Conservation (phyloP, 1,284 basidiomycete genomes). For the Meira nashicola region DNA sequence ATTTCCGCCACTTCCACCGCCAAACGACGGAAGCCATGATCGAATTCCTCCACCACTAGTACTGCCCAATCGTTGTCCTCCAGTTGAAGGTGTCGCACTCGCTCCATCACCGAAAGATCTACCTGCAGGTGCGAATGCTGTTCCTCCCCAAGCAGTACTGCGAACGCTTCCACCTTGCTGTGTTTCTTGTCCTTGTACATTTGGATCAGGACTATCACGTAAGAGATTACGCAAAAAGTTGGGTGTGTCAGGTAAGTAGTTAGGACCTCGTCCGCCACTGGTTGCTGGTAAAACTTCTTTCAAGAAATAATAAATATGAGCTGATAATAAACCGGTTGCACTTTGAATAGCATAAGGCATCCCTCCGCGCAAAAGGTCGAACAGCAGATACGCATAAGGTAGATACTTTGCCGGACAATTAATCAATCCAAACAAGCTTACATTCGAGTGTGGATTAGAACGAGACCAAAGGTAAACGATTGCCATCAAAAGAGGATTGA, state of each 20-base stretch:
- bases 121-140: constrained; percentile 18
- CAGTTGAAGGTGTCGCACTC: neutral
- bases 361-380: constrained; percentile 69
- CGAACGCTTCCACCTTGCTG: constrained; percentile 26
- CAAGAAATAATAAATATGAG: constrained; percentile 60
- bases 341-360: constrained; percentile 60
- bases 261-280: constrained; percentile 18
- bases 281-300: constrained; percentile 18
- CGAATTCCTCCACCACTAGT: constrained; percentile 7
- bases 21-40: constrained; percentile 1
- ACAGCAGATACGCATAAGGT: constrained; percentile 64
- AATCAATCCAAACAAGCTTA: constrained; percentile 40
- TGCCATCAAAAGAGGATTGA: constrained; percentile 65
- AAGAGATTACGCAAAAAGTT: constrained; percentile 21
- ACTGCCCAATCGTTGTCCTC: neutral
- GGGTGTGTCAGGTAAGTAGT: constrained; percentile 24
- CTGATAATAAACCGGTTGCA: constrained; percentile 68
- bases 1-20: constrained; percentile 16
- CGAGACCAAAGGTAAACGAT: constrained; percentile 54
- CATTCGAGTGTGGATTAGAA: constrained; percentile 27
- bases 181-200: constrained; percentile 22
- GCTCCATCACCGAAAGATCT: constrained; percentile 17
- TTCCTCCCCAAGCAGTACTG: constrained; percentile 25
- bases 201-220: constrained; percentile 35
- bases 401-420: constrained; percentile 64